Evolutionary conservation across 2,329 filamentous ascomycete genomes (phyloP).

Genomic region (Fonsecaea pedrosoi): DNA sequence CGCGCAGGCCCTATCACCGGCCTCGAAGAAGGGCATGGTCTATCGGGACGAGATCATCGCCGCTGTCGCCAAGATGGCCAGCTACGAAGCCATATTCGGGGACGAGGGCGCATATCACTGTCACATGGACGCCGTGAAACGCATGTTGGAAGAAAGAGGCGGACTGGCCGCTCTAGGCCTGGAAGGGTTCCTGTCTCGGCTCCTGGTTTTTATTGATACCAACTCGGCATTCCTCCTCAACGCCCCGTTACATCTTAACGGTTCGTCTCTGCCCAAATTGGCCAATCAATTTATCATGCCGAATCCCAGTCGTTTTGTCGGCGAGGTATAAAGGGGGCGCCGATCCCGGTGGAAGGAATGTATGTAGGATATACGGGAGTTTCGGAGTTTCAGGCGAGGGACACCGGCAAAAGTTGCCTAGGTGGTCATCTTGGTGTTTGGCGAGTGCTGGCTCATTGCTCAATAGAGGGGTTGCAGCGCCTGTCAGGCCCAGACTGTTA

Average conservation of each 20-base stretch:
- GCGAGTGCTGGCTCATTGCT: not conserved
- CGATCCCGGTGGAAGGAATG: not conserved
- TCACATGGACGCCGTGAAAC: conserved; percentile 57
- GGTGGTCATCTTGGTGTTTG: not conserved
- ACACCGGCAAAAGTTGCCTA: not conserved
- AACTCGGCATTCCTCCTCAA: conserved; percentile 48
- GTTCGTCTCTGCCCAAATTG: conserved; percentile 24
- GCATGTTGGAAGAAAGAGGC: conserved; percentile 55
- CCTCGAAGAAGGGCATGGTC: not conserved
- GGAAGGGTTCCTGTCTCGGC: conserved; percentile 54
- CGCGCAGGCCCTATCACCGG: not conserved
- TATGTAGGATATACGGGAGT: not conserved
- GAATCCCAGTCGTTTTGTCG: conserved; percentile 31
- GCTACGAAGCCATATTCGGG: conserved; percentile 61
- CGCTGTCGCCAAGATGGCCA: conserved; percentile 60
- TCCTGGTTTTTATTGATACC: conserved; percentile 59
- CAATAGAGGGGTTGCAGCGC: not conserved
- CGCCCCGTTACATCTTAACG: conserved; percentile 26
- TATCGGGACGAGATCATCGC: conserved; percentile 51
- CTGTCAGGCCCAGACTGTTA: conserved; percentile 1
- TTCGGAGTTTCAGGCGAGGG: not conserved
- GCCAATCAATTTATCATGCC: conserved; percentile 27
- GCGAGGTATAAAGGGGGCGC: not conserved
- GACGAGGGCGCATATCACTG: conserved; percentile 51
- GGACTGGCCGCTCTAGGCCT: conserved; percentile 54